Conservation (phyloP, 768 basidiomycete genomes). For the Kondoa subrosea region DNA sequence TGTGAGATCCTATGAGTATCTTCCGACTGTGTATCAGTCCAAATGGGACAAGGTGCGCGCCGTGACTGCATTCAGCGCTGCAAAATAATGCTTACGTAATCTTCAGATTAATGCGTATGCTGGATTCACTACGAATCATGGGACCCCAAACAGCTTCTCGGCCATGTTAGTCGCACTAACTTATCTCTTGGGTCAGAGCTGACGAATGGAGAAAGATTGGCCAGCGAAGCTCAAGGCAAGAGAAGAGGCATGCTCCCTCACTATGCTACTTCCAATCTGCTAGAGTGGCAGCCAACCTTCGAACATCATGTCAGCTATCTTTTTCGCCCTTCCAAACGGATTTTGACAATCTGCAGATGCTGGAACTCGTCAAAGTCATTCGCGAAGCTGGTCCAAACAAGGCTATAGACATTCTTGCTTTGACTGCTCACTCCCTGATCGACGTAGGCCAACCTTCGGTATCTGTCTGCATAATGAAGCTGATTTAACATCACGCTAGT, state of each 20-base stretch:
- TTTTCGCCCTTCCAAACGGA: background rate
- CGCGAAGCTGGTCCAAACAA: background rate
- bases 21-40: background rate
- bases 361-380: background rate
- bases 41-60: background rate
- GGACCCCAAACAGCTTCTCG: background rate
- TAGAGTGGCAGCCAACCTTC: background rate
- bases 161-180: background rate
- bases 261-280: background rate
- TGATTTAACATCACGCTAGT: background rate
- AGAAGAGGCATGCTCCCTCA: background rate
- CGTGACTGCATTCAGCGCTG: background rate
- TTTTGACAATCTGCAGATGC: background rate
- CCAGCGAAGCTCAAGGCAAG: background rate
- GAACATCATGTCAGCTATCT: background rate
- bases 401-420: background rate
- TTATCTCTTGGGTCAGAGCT: no score
- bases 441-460: no score
- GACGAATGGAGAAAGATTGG: background rate
- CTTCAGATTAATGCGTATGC: background rate
- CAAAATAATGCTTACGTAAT: background rate
- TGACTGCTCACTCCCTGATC: background rate
- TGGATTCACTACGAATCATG: slow-evolving; percentile 6
- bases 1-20: background rate
- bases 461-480: background rate